These are phyloP conservation scores for Gillenia trifoliata DNA, from an alignment of 306 rosid species.

Conservation along the genomic window DNA sequence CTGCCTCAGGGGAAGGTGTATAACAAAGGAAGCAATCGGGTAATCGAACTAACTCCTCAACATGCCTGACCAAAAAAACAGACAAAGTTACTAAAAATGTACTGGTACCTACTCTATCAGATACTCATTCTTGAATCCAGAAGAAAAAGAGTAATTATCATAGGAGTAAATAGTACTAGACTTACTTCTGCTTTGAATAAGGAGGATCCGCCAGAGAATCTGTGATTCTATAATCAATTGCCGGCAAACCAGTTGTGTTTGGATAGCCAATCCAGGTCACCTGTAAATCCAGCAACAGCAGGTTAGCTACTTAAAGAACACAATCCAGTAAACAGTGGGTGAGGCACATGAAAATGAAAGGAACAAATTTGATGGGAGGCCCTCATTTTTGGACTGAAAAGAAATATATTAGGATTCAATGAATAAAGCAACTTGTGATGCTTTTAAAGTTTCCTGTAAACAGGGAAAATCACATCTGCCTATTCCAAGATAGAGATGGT, in stretches of 20 bases:
- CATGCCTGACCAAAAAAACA: conserved; percentile 44
- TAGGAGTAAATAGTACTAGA: conserved; percentile 1
- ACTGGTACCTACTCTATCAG: conserved; percentile 4
- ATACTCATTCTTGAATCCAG: conserved; percentile 17
- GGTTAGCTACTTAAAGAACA: not conserved
- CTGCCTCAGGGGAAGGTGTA: conserved; percentile 95
- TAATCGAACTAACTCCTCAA: conserved; percentile 86
- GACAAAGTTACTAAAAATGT: not conserved
- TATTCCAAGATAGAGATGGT: not conserved
- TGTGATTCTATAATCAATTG: conserved; percentile 89
- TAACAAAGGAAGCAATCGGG: conserved; percentile 93
- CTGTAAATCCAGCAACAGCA: conserved; percentile 37
- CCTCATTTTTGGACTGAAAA: not conserved
- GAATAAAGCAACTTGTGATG: not conserved
- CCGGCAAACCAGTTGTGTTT: conserved; percentile 94
- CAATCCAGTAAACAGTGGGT: not conserved
- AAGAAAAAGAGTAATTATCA: conserved; percentile 1
- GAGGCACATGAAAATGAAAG: not conserved
- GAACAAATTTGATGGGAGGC: not conserved
- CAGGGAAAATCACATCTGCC: not conserved
- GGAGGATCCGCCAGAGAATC: conserved; percentile 94
- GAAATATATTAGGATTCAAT: not conserved
- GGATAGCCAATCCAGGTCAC: conserved; percentile 99
- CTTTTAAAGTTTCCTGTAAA: not conserved
- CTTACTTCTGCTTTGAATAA: conserved; percentile 81